Base-by-base conservation (phyloP, 495 filamentous ascomycete genomes). In the Ramalina intermedia region DNA sequence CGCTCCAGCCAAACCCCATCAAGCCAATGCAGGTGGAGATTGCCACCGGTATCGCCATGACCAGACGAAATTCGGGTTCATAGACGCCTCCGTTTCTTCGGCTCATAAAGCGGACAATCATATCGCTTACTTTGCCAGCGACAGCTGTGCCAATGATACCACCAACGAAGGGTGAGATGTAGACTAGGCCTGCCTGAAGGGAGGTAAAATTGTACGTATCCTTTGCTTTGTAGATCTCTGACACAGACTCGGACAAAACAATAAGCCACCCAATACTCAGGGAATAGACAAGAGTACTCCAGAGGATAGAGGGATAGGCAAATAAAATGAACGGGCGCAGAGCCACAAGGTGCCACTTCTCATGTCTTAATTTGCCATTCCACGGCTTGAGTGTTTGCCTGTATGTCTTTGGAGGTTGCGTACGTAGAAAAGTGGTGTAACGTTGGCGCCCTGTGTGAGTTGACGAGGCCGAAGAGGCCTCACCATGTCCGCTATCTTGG, bases 221-320 rank as follows among this genome's bases (percentile, higher is more conserved):
- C 6, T 58, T 61, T 45, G 75, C 70, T 46, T 84, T 76, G 65
- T 82, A 96, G 53, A 93, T 85, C 40, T 75, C 69, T 0, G 85
- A 76, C 1, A 95, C 78, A 1, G 82, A 82, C 63, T 96, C 88
- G 1, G 91, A 96, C 12, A 96, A 76, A 26, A 96, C 84, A 51
- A 98, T 94, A 40, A 98, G 70, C 91, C 90, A 96, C 16, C 90
- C 89, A n/a, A 96, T 76, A 4, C 84, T 87, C 54, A 91, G 79
- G 0, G 87, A 68, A 62, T 98, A 98, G 27, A 96, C 79, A 0
- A 84, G 71, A 1, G 87, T 69, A 36, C 84, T 90, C 90, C 90
- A 98, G 20, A 98, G 76, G 13, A 98, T 83, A 1, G 85, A 73
- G 1, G 91, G 91, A 59, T 96, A 96, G 2, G 79, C 75, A 59